These are phyloP conservation scores for Scenedesmus sp. DNA, from an alignment of 163 green algal genomes.

Conservation along the genomic window DNA sequence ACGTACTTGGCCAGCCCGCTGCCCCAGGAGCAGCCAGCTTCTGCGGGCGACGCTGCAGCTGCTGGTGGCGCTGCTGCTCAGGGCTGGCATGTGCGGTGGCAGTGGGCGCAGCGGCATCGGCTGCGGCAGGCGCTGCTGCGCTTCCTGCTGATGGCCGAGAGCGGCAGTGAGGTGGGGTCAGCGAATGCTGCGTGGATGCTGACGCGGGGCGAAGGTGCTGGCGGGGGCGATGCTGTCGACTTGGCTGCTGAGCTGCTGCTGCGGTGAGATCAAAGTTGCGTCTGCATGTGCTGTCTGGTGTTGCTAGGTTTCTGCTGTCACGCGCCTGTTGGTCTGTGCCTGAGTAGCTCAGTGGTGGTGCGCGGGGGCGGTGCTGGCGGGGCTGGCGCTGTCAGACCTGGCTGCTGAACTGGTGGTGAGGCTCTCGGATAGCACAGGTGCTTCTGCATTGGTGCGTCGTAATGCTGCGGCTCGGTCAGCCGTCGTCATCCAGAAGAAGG, in stretches of 20 bases:
- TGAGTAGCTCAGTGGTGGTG: not conserved
- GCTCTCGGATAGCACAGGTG: not conserved
- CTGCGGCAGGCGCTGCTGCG: constrained; percentile 50
- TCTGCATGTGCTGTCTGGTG: not conserved
- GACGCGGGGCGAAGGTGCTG: constrained; percentile 26
- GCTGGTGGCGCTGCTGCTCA: not conserved
- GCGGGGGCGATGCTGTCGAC: not conserved
- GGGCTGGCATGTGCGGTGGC: not conserved
- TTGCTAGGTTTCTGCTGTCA: too few species aligned
- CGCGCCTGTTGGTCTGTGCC: not conserved
- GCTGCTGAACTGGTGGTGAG: not conserved
- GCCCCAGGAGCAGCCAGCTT: not conserved
- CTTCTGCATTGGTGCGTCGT: too few species aligned
- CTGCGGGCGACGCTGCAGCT: not conserved
- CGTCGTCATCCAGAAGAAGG: too few species aligned
- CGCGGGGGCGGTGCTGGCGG: not conserved
- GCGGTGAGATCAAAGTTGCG: not conserved
- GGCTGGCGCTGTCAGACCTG: not conserved
- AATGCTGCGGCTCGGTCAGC: too few species aligned
- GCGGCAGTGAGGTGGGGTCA: constrained; percentile 29
- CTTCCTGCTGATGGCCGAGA: constrained; percentile 59
- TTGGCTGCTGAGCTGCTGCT: constrained; percentile 14
- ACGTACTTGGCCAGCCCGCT: not conserved
- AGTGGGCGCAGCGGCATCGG: not conserved
- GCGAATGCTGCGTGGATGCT: constrained; percentile 61